Conservation (phyloP, 805 yeast genomes). For the Suhomyces pyralidae region DNA sequence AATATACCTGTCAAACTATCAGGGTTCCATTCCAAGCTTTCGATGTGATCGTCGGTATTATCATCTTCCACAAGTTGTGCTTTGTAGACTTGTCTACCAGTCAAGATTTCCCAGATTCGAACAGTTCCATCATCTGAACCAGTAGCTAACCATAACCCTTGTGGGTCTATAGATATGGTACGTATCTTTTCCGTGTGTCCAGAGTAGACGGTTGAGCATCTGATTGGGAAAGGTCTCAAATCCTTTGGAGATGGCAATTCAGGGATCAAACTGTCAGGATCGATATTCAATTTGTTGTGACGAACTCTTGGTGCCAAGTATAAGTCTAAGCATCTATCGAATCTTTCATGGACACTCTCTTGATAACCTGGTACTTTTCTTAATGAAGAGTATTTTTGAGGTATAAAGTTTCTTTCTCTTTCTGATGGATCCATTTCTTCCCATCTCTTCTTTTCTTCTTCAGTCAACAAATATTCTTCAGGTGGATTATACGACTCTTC, state of each 20-base stretch:
- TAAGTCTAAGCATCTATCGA: slow-evolving; percentile 90
- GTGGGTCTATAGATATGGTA: slow-evolving; percentile 78
- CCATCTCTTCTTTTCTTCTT: slow-evolving; percentile 75
- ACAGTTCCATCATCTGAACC: slow-evolving; percentile 97
- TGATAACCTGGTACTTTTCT: slow-evolving; percentile 93
- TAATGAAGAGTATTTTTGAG: slow-evolving; percentile 75
- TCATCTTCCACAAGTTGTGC: slow-evolving; percentile 50
- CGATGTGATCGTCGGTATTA: slow-evolving; percentile 70
- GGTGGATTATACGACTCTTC: slow-evolving; percentile 98
- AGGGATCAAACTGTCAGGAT: slow-evolving; percentile 93
- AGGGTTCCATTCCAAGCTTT: slow-evolving; percentile 88
- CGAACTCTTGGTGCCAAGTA: slow-evolving; percentile 96
- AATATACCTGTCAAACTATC: slow-evolving; percentile 67
- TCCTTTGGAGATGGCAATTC: slow-evolving; percentile 97
- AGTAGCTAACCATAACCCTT: slow-evolving; percentile 93
- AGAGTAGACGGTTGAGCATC: slow-evolving; percentile 74
- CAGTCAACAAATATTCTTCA: slow-evolving; percentile 80
- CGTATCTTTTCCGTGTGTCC: slow-evolving; percentile 88
- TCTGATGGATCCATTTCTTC: slow-evolving; percentile 68
- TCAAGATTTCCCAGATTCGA: slow-evolving; percentile 92
- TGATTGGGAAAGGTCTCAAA: slow-evolving; percentile 93
- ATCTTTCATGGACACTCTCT: slow-evolving; percentile 81
- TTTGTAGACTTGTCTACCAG: slow-evolving; percentile 89
- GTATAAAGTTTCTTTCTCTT: slow-evolving; percentile 74
- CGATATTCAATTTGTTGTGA: slow-evolving; percentile 84